Evolutionary conservation across 2,329 filamentous ascomycete species (phyloP), one percentile per base, ranked within the genome.

Genomic region (Hymenoscyphus linearis): DNA sequence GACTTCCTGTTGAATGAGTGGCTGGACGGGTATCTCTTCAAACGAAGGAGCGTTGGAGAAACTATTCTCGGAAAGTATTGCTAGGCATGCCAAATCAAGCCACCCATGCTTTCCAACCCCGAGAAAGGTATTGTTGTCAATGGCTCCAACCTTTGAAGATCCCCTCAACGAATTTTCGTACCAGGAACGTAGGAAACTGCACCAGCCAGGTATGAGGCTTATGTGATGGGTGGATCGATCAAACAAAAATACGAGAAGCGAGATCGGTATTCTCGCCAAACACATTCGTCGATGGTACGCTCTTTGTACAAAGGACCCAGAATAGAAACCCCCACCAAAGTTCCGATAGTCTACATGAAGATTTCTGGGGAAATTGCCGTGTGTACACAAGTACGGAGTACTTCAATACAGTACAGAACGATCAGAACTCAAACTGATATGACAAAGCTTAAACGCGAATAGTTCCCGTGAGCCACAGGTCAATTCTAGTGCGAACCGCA

Each of bases 401-500:
- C n/a, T n/a, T n/a, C 12, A 47, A 22, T 10, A 53, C 34, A 25
- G 34, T 26, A 53, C 60, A 56, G 53, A 31, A 47, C 44, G 7
- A 54, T 57, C 61, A 61, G 61, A 63, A 65, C 59, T 60, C 61
- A 62, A 63, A 63, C 57, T 47, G 52, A 55, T n/a, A 25, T 47
- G 16, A 57, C 44, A 57, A 56, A 52, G 34, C 58, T 55, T 50
- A 50, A 60, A 44, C 31, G 26, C 52, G 7, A 7, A 25, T 10
- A 31, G 31, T 34, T n/a, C 40, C 22, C 12, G 40, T 47, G 40
- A 47, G 40, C 40, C 40, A 47, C 40, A 47, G 40, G n/a, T 22
- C 40, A 47, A 47, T n/a, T 56, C 22, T 13, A 25, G 40, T 56
- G 35, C 35, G 22, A 56, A 36, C 34, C 31, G 54, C 18, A 9